Percentiles rank a stretch among this genome's conserved stretches.
phyloP scores from a whole-genome alignment of 805 yeast genomes.

The Myxozyma udenii region DNA sequence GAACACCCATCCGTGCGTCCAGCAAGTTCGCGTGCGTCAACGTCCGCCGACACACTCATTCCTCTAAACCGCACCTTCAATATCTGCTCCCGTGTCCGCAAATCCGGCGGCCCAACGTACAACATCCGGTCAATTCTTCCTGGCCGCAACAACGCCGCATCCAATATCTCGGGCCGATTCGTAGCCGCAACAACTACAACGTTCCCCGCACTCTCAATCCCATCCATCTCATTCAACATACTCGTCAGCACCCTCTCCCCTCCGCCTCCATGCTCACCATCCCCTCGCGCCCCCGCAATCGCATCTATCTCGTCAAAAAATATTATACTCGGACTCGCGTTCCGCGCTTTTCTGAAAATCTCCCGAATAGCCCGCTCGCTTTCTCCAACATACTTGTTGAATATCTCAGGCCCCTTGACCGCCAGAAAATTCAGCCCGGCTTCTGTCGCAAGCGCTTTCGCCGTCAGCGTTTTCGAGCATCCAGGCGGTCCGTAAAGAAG shows the following conservation, averaged over 20 bases:
- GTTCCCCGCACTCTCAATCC: constrained; percentile 91
- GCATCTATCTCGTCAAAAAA: constrained; percentile 98
- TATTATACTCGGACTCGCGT: constrained; percentile 90
- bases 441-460: constrained; percentile 93
- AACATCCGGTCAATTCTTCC: constrained; percentile 93
- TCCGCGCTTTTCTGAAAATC: constrained; percentile 87
- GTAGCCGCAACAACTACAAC: constrained; percentile 96
- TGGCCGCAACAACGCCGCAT: constrained; percentile 88
- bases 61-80: constrained; percentile 63
- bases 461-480: constrained; percentile 91
- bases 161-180: constrained; percentile 89
- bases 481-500: constrained; percentile 97
- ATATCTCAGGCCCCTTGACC: constrained; percentile 94
- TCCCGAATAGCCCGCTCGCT: constrained; percentile 91
- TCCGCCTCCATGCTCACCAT: constrained; percentile 55
- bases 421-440: constrained; percentile 91
- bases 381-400: constrained; percentile 94
- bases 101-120: constrained; percentile 90
- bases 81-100: constrained; percentile 73
- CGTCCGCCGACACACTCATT: constrained; percentile 55
- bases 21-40: constrained; percentile 56
- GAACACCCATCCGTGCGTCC: constrained; percentile 80
- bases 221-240: constrained; percentile 90
- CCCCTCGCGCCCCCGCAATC: constrained; percentile 67
- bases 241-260: constrained; percentile 85